These are phyloP conservation scores for Salvia sclarea DNA, from an alignment of 305 asterid genomes.

Conservation along the genomic window DNA sequence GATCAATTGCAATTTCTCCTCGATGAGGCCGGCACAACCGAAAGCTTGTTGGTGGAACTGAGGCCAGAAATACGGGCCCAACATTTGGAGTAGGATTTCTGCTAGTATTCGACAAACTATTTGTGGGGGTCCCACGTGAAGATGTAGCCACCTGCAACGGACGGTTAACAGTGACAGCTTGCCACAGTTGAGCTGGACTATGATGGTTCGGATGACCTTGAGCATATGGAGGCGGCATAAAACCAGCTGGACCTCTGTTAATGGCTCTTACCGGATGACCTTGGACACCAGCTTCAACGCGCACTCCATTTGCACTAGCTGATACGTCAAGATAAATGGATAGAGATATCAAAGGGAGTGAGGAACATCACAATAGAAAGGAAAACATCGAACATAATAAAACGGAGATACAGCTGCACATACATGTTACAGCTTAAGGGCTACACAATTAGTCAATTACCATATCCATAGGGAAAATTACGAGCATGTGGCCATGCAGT, in stretches of 20 bases:
- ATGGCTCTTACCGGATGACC: conserved; percentile 55
- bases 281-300: conserved; percentile 51
- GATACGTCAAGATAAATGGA: conserved; percentile 26
- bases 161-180: conserved; percentile 47
- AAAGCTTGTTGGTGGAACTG: conserved; percentile 61
- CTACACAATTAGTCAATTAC: conserved; percentile 57
- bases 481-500: conserved; percentile 55
- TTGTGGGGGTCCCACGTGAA: conserved; percentile 44
- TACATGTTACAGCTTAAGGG: conserved; percentile 3
- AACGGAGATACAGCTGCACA: neutral
- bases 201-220: conserved; percentile 52
- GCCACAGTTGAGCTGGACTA: conserved; percentile 49
- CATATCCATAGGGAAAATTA: conserved; percentile 54
- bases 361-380: neutral
- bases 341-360: conserved; percentile 8
- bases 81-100: conserved; percentile 42
- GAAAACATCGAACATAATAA: conserved; percentile 17
- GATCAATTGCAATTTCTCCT: conserved; percentile 49
- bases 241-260: conserved; percentile 43
- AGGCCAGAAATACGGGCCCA: conserved; percentile 52
- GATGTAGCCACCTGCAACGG: conserved; percentile 49
- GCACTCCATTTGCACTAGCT: conserved; percentile 48
- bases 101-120: conserved; percentile 42
- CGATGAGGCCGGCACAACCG: conserved; percentile 58
- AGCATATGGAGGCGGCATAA: conserved; percentile 50